Conservation (phyloP, 139 green algal genomes). For the Yamagishiella unicocca region DNA sequence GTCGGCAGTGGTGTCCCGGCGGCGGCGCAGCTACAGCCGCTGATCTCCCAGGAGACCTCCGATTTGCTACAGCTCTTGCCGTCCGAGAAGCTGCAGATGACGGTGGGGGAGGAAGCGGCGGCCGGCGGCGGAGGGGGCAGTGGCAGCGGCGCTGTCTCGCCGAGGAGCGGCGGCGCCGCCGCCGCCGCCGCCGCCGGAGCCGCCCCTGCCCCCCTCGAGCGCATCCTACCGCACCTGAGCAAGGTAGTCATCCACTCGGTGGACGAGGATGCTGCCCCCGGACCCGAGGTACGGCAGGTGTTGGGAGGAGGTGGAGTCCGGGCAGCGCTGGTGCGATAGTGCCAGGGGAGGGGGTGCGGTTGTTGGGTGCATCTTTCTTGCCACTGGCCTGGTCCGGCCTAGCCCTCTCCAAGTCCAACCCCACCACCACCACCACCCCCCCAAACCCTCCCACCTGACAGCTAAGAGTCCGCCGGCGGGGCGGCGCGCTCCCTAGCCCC, state of each 20-base stretch:
- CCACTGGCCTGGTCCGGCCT: no score
- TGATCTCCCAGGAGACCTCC: not conserved
- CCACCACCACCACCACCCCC: not conserved
- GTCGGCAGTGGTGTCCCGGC: not conserved
- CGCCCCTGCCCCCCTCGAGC: not conserved
- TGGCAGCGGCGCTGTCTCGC: not conserved
- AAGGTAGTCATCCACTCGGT: not conserved
- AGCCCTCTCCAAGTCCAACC: no score
- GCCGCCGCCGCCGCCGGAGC: no score
- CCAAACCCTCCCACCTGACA: not conserved
- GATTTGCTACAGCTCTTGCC: constrained; percentile 22
- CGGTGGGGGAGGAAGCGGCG: not conserved
- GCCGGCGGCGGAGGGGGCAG: not conserved
- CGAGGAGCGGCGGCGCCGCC: no score
- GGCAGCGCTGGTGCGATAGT: not conserved
- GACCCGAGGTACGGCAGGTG: not conserved
- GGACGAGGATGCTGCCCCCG: not conserved
- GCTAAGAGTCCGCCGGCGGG: not conserved
- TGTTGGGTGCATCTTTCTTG: not conserved
- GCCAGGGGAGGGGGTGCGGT: not conserved
- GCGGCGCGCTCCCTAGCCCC: not conserved
- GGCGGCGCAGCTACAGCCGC: no score
- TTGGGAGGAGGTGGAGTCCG: no score
- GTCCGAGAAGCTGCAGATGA: constrained; percentile 12
- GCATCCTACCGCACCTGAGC: constrained; percentile 25